These are phyloP conservation scores for Allantophomopsis cytisporea DNA, from an alignment of 2,329 filamentous ascomycete species.

Conservation along the genomic window DNA sequence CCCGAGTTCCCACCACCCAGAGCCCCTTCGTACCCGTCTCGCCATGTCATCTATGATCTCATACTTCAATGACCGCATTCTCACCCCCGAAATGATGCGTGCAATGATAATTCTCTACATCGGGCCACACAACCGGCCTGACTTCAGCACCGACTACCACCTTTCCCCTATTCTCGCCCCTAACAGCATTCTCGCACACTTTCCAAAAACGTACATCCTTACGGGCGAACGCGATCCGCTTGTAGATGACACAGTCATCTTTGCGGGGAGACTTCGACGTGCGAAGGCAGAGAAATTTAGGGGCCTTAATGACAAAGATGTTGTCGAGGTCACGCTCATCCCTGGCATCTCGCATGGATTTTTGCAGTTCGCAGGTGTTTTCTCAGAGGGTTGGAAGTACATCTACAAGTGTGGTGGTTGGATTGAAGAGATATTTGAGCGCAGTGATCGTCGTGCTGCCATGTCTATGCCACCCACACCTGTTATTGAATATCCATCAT, in stretches of 20 bases:
- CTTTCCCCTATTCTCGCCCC: constrained; percentile 84
- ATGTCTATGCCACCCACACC: constrained; percentile 11
- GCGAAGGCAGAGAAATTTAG: constrained; percentile 50
- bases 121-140: constrained; percentile 81
- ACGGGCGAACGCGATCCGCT: constrained; percentile 92
- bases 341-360: constrained; percentile 91
- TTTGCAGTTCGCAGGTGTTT: constrained; percentile 77
- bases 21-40: constrained; percentile 66
- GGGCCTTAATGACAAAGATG: constrained; percentile 58
- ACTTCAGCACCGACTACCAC: constrained; percentile 84
- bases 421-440: constrained; percentile 67
- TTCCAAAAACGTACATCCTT: constrained; percentile 87
- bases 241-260: constrained; percentile 94
- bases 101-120: constrained; percentile 98
- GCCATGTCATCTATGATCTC: constrained; percentile 96
- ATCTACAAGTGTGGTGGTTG: constrained; percentile 67
- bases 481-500: not conserved
- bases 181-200: constrained; percentile 67
- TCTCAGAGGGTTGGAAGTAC: constrained; percentile 81
- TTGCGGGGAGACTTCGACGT: constrained; percentile 75
- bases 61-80: constrained; percentile 90
- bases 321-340: constrained; percentile 71
- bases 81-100: constrained; percentile 96
- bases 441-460: constrained; percentile 23
- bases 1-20: constrained; percentile 33